phyloP scores from a whole-genome alignment of 2,329 filamentous ascomycete genomes.

The Ambrosiella xylebori region DNA sequence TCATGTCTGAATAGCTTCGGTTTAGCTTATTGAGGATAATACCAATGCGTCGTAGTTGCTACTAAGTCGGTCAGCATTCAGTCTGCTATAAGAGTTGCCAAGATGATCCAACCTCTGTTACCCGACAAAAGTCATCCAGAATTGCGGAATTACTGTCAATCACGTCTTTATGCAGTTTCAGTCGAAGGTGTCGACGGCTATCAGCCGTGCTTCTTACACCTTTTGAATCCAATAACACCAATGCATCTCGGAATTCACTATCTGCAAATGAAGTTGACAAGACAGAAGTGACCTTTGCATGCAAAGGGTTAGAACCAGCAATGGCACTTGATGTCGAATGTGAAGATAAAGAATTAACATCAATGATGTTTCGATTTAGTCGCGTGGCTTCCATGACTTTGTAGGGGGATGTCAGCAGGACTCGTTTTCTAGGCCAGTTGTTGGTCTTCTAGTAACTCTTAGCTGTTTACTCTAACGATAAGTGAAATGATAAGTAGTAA shows the following conservation, averaged over 20 bases:
- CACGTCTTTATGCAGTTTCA: conserved; percentile 80
- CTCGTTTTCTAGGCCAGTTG: background rate
- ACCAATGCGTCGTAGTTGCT: conserved; percentile 81
- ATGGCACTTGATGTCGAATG: conserved; percentile 20
- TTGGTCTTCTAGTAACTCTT: too few relatives aligned
- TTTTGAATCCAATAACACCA: conserved; percentile 60
- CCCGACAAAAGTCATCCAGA: conserved; percentile 70
- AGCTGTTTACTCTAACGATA: too few relatives aligned
- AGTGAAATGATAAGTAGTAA: too few relatives aligned
- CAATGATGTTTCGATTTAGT: background rate
- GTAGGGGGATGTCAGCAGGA: too few relatives aligned
- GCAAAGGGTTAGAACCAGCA: conserved; percentile 37
- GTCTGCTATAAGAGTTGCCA: background rate
- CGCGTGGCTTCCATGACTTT: conserved; percentile 6
- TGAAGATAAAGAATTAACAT: conserved; percentile 14
- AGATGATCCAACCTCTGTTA: conserved; percentile 55
- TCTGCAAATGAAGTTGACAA: conserved; percentile 88
- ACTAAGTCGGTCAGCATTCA: conserved; percentile 7
- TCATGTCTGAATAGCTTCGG: conserved; percentile 63
- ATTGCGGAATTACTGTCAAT: conserved; percentile 85
- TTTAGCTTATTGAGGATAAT: conserved; percentile 63
- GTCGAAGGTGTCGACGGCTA: conserved; percentile 57
- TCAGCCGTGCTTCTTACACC: conserved; percentile 58
- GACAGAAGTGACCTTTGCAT: conserved; percentile 67
- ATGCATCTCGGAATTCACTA: conserved; percentile 71